Evolutionary conservation across 495 filamentous ascomycete genomes (phyloP).

Genomic region (Penicillium cataractarum): DNA sequence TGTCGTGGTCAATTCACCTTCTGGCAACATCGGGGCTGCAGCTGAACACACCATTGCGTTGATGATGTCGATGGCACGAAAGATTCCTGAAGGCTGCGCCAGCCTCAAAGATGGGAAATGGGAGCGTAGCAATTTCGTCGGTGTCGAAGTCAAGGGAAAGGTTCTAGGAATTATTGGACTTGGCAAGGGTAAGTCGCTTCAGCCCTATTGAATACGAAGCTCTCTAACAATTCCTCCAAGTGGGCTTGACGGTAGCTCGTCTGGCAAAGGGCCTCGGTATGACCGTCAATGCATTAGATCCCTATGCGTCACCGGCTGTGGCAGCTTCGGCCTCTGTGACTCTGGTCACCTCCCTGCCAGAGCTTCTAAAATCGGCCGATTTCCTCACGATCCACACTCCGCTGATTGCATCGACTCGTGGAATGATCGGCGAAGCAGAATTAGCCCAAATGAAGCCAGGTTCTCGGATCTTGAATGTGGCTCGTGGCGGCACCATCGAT

Average conservation of each 20-base stretch:
- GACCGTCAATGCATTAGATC: slow-evolving; percentile 66
- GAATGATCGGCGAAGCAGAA: slow-evolving; percentile 64
- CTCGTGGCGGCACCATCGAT: slow-evolving; percentile 74
- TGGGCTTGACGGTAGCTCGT: slow-evolving; percentile 70
- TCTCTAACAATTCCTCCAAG: slow-evolving; percentile 31
- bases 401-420: slow-evolving; percentile 68
- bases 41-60: slow-evolving; percentile 71
- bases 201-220: not conserved
- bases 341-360: slow-evolving; percentile 53
- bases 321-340: slow-evolving; percentile 60
- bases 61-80: slow-evolving; percentile 66
- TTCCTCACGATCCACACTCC: slow-evolving; percentile 79
- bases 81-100: slow-evolving; percentile 61
- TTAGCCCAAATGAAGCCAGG: slow-evolving; percentile 68
- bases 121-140: slow-evolving; percentile 70
- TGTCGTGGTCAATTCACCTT: slow-evolving; percentile 71
- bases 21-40: slow-evolving; percentile 71
- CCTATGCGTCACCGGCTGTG: slow-evolving; percentile 65
- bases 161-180: slow-evolving; percentile 68
- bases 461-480: slow-evolving; percentile 69
- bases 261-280: slow-evolving; percentile 72
- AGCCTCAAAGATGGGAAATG: slow-evolving; percentile 64
- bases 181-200: slow-evolving; percentile 57
- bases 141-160: slow-evolving; percentile 72
- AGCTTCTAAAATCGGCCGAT: slow-evolving; percentile 63